These are phyloP conservation scores for Cephalotrichum gorgonifer DNA, from an alignment of 2,329 filamentous ascomycete genomes.

Conservation along the genomic window DNA sequence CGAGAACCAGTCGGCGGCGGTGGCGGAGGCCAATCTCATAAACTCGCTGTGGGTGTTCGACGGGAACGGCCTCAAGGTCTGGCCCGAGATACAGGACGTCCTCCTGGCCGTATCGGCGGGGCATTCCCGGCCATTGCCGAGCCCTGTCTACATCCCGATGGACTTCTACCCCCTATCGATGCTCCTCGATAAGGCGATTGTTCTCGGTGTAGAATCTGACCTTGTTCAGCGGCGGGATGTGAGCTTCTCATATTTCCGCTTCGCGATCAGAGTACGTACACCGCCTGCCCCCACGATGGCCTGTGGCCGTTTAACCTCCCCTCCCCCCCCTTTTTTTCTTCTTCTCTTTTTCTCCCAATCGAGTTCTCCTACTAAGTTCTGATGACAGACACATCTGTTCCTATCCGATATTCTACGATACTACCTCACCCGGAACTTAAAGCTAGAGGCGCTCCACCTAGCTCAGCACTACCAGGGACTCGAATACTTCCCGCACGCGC, in stretches of 20 bases:
- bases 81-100: slow-evolving; percentile 82
- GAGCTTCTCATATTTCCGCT: slow-evolving; percentile 81
- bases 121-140: slow-evolving; percentile 57
- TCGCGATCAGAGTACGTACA: slow-evolving; percentile 74
- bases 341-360: too few species aligned
- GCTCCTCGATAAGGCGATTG: slow-evolving; percentile 77
- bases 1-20: background rate
- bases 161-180: slow-evolving; percentile 94
- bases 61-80: slow-evolving; percentile 73
- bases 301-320: too few species aligned
- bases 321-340: too few species aligned
- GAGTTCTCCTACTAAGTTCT: slow-evolving; percentile 4
- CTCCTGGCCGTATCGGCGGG: slow-evolving; percentile 60
- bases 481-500: slow-evolving; percentile 83
- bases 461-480: slow-evolving; percentile 79
- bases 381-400: slow-evolving; percentile 72
- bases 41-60: slow-evolving; percentile 96
- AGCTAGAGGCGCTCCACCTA: slow-evolving; percentile 69
- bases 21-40: slow-evolving; percentile 33
- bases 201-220: slow-evolving; percentile 85
- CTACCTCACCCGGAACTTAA: slow-evolving; percentile 65
- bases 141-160: slow-evolving; percentile 67
- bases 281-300: background rate
- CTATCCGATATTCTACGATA: slow-evolving; percentile 78
- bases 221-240: slow-evolving; percentile 88